Conservation (phyloP, 2,329 filamentous ascomycete species). For the Exophiala viscosa region DNA sequence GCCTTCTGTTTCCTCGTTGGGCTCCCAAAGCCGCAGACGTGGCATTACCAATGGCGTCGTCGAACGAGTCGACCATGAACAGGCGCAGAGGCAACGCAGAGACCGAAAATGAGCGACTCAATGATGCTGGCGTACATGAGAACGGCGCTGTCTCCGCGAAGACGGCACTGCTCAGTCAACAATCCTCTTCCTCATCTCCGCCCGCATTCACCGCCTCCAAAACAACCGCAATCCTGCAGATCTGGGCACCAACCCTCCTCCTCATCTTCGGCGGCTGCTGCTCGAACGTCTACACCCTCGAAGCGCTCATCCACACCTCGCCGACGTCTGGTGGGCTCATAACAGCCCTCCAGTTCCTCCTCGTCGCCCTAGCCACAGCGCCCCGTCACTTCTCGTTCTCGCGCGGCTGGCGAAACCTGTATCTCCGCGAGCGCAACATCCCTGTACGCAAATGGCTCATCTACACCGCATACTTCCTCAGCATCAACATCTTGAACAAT, state of each 20-base stretch:
- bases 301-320: conserved; percentile 89
- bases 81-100: neutral
- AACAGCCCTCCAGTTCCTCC: conserved; percentile 84
- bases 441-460: conserved; percentile 80
- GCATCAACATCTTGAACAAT: conserved; percentile 94
- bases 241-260: conserved; percentile 57
- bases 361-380: conserved; percentile 75
- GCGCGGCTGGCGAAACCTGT: conserved; percentile 60
- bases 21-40: too few relatives aligned
- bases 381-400: conserved; percentile 65
- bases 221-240: conserved; percentile 16
- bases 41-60: too few relatives aligned
- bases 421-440: conserved; percentile 71
- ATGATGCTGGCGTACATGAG: neutral
- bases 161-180: too few relatives aligned
- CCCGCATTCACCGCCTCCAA: neutral
- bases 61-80: neutral
- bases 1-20: too few relatives aligned
- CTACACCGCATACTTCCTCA: conserved; percentile 87
- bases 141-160: neutral
- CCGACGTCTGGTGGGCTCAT: conserved; percentile 78
- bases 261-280: conserved; percentile 96
- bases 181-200: neutral
- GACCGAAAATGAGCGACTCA: neutral
- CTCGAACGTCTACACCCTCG: conserved; percentile 93